Evolutionary conservation across 257 asterid genomes (phyloP), one percentile per base, ranked within the genome.

Genomic region (Capsicum pubescens): DNA sequence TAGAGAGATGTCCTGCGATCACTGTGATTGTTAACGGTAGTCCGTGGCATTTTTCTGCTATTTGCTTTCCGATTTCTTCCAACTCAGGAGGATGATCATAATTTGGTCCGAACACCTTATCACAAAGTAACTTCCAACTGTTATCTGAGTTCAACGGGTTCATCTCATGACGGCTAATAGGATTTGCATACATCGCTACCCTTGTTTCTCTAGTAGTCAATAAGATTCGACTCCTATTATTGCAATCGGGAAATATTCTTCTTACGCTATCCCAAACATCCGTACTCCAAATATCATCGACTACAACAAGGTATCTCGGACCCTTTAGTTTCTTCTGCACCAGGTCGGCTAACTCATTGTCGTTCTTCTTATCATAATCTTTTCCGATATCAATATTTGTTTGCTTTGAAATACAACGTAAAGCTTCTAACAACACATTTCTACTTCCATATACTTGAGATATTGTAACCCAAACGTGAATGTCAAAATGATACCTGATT

Each of bases 251-350:
- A 36, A 86, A 68, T 52, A 17, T 82, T 11, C 9, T 1, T 21
- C 44, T 17, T 13, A 78, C 14, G 19, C 54, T 9, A 63, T 66
- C 19, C 71, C 80, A 78, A 21, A 67, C 50, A 19, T 11, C 16
- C 3, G 44, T 46, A 46, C 59, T 70, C 67, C 86, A 82, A 60
- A 86, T 10, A 67, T 86, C 74, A 55, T 77, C 86, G 9, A 77
- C 6, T 1, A 86, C 82, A 39, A 86, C 6, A 14, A 86, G 81
- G 57, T 55, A 86, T 56, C 50, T 13, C 3, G 7, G 56, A 2
- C 82, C 42, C 21, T 6, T 66, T 19, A 86, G 44, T 6, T 32
- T 8, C 14, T 66, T 69, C 32, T n/a, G 14, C 13, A 83, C 66
- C 16, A 50, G 3, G 5, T 59, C 42, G 1, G 9, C 72, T 7